Evolutionary conservation across 140 eudicot species (phyloP).

Genomic region (Erigeron philadelphicus): DNA sequence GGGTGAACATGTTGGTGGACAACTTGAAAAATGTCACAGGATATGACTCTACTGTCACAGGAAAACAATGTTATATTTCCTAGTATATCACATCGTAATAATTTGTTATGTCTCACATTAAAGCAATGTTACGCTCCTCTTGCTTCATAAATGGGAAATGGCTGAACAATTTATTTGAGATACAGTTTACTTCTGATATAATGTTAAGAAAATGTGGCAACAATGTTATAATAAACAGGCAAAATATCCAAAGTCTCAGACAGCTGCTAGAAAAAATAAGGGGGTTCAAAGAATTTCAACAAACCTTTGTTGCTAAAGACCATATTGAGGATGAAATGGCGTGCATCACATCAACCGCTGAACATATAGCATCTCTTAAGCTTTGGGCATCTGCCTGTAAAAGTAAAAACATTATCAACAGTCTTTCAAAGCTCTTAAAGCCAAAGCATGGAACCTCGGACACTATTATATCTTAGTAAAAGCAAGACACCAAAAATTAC

Average conservation of each 20-base stretch:
- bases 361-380: constrained; percentile 59
- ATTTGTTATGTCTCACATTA: not conserved
- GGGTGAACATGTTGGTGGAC: not conserved
- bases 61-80: not conserved
- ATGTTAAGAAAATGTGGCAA: not conserved
- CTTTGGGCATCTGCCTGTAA: constrained; percentile 56
- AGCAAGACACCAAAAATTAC: constrained; percentile 28
- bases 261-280: constrained; percentile 2
- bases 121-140: not conserved
- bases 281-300: constrained; percentile 13
- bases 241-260: constrained; percentile 5
- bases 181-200: constrained; percentile 16
- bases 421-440: not conserved
- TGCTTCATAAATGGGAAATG: not conserved
- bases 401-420: constrained; percentile 9
- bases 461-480: not conserved
- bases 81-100: not conserved
- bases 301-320: constrained; percentile 53
- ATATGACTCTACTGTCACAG: not conserved
- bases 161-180: not conserved
- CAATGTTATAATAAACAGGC: constrained; percentile 9
- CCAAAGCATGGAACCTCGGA: constrained; percentile 1
- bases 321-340: constrained; percentile 56
- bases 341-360: constrained; percentile 78
- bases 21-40: not conserved